Percentiles rank a stretch among this genome's conserved stretches.
phyloP scores from a whole-genome alignment of 495 filamentous ascomycete genomes.

The Aspergillus coremiiformis region DNA sequence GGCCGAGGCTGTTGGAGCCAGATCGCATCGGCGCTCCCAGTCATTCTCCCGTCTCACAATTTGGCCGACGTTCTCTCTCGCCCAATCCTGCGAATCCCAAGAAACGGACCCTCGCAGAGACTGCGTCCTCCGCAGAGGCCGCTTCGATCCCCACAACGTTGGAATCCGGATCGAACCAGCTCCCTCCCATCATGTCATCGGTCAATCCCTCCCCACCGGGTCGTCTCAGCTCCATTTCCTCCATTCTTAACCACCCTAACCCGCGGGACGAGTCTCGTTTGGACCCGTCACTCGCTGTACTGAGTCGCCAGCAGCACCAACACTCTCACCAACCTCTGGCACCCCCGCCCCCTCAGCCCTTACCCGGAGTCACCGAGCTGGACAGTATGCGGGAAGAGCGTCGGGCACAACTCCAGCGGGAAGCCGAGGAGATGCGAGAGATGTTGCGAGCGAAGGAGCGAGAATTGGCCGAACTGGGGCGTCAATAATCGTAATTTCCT shows the following conservation, averaged over 20 bases:
- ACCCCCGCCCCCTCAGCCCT: conserved; percentile 23
- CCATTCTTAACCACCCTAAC: conserved; percentile 58
- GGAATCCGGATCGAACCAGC: conserved; percentile 37
- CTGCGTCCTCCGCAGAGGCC: conserved; percentile 19
- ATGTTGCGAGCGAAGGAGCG: conserved; percentile 68
- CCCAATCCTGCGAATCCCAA: conserved; percentile 33
- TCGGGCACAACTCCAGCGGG: conserved; percentile 58
- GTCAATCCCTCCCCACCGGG: conserved; percentile 35
- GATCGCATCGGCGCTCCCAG: conserved; percentile 24
- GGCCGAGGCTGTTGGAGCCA: conserved; percentile 37
- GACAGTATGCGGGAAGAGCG: conserved; percentile 54
- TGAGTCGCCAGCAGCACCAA: conserved; percentile 25
- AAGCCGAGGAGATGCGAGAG: conserved; percentile 71
- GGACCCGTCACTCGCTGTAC: conserved; percentile 38
- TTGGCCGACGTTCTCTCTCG: conserved; percentile 35
- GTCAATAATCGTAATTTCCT: conserved; percentile 12
- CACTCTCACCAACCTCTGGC: conserved; percentile 19
- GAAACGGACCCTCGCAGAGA: conserved; percentile 40
- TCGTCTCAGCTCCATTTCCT: conserved; percentile 70
- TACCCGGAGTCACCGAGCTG: conserved; percentile 38
- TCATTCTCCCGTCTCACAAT: conserved; percentile 29
- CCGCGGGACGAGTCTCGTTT: conserved; percentile 39
- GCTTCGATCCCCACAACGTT: conserved; percentile 25
- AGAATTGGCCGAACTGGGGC: conserved; percentile 62
- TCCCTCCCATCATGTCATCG: conserved; percentile 40